Percentiles rank a stretch among this genome's conserved stretches.
Conservation (phyloP, 1,284 basidiomycete genomes). For the Fomitopsis schrenkii region DNA sequence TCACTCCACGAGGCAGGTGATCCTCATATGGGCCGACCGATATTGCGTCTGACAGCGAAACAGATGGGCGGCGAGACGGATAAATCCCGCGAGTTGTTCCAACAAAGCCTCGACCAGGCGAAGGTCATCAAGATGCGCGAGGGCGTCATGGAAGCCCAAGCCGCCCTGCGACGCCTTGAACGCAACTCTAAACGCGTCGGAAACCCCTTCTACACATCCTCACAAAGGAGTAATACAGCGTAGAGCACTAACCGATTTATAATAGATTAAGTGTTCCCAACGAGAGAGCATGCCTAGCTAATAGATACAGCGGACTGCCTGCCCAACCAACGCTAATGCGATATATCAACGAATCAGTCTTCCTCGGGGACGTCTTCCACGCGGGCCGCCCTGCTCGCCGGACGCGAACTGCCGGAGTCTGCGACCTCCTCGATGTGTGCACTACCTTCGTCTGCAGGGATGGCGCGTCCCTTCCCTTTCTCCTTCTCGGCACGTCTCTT, state of each 20-base stretch:
- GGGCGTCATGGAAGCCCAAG: conserved; percentile 44
- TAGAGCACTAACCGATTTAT: not conserved
- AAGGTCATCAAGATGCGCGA: conserved; percentile 45
- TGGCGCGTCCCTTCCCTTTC: conserved; percentile 20
- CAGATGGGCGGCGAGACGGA: conserved; percentile 45
- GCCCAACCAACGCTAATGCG: not conserved
- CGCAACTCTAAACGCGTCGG: conserved; percentile 7
- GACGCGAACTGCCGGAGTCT: conserved; percentile 50
- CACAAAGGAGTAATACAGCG: not conserved
- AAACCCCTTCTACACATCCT: not conserved
- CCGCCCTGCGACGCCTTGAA: conserved; percentile 40
- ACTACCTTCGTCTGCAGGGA: conserved; percentile 8
- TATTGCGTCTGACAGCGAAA: not conserved
- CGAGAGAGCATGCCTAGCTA: conserved; percentile 12
- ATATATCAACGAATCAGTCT: not conserved
- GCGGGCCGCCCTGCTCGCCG: conserved; percentile 54
- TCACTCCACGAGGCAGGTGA: conserved; percentile 39
- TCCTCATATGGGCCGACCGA: no score
- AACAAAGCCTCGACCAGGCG: conserved; percentile 45
- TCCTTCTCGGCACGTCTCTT: conserved; percentile 60
- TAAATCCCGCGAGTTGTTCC: conserved; percentile 42
- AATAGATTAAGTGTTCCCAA: not conserved
- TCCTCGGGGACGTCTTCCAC: conserved; percentile 34
- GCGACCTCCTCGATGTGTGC: conserved; percentile 46
- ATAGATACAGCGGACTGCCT: conserved; percentile 13